Percentiles rank a stretch among this genome's conserved stretches.
Evolutionary conservation across 257 asterid genomes (phyloP).

Genomic region (Apocynum venetum): DNA sequence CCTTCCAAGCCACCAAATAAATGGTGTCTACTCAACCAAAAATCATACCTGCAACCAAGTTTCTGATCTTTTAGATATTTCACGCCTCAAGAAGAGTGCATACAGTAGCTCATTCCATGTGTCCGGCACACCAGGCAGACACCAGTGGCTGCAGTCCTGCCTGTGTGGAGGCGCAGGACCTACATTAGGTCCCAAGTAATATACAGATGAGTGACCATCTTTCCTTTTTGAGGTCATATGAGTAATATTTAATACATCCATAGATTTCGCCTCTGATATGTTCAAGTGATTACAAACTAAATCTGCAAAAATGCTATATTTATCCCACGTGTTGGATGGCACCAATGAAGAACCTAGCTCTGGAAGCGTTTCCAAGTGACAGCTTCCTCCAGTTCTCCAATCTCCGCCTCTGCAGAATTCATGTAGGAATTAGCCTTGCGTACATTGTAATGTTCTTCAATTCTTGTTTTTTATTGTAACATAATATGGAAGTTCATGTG

Average conservation of each 20-base stretch:
- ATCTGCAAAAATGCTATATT: constrained; percentile 41
- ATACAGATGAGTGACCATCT: constrained; percentile 87
- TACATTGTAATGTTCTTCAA: neutral
- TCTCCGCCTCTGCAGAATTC: constrained; percentile 72
- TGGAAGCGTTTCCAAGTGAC: constrained; percentile 79
- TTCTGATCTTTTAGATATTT: constrained; percentile 16
- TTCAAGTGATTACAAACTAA: constrained; percentile 32
- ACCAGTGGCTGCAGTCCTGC: constrained; percentile 99
- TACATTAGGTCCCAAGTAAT: constrained; percentile 53
- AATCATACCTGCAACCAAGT: constrained; percentile 30
- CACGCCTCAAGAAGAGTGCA: constrained; percentile 54
- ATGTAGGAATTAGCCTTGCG: neutral
- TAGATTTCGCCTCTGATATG: constrained; percentile 23
- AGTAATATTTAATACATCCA: constrained; percentile 57
- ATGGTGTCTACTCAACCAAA: constrained; percentile 19
- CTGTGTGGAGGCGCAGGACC: constrained; percentile 57
- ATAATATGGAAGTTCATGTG: neutral
- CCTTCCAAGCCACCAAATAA: constrained; percentile 10
- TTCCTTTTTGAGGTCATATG: constrained; percentile 70
- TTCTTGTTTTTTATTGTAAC: neutral
- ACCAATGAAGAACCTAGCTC: constrained; percentile 64
- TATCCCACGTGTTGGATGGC: constrained; percentile 62
- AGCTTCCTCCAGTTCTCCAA: constrained; percentile 77
- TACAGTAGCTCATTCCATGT: constrained; percentile 85
- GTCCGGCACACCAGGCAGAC: constrained; percentile 88